Conservation (phyloP, 768 basidiomycete genomes). For the Collybia mongolica region DNA sequence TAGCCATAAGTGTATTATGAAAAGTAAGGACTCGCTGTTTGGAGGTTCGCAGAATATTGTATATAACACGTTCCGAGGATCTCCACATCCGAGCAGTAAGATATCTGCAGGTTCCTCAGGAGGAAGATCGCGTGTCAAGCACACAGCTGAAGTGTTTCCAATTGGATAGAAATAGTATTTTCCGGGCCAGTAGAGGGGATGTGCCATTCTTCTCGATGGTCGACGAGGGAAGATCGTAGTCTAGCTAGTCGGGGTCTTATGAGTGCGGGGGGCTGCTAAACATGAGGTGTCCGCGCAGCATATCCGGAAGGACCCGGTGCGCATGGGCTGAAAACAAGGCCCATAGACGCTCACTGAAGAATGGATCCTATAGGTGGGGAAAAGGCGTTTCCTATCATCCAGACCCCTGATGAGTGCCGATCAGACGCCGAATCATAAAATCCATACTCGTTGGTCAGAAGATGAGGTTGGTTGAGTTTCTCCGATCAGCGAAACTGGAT, state of each 20-base stretch:
- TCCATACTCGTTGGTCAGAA: too few relatives aligned
- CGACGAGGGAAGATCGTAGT: neutral
- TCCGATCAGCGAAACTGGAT: too few relatives aligned
- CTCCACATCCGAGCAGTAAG: constrained; percentile 46
- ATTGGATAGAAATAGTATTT: constrained; percentile 46
- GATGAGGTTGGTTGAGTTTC: too few relatives aligned
- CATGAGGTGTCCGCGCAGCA: too few relatives aligned
- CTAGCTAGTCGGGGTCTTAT: neutral
- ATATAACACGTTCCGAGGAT: constrained; percentile 45
- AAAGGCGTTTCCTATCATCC: neutral
- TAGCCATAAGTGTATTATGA: too few relatives aligned
- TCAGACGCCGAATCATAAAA: too few relatives aligned
- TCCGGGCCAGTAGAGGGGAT: constrained; percentile 33
- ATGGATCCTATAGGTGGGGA: neutral
- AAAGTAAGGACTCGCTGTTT: constrained; percentile 11
- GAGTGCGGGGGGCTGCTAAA: neutral
- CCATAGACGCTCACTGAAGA: too few relatives aligned
- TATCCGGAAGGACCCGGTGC: too few relatives aligned
- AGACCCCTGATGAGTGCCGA: too few relatives aligned
- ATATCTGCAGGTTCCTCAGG: constrained; percentile 38
- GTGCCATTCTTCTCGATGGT: constrained; percentile 27
- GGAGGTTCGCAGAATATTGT: constrained; percentile 29
- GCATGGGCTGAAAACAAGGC: neutral
- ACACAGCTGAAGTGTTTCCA: constrained; percentile 49
- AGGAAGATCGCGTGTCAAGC: constrained; percentile 37